Evolutionary conservation across 2,329 filamentous ascomycete species (phyloP), one percentile per base, ranked within the genome.

Genomic region (Coniosporium tulheliwenetii): DNA sequence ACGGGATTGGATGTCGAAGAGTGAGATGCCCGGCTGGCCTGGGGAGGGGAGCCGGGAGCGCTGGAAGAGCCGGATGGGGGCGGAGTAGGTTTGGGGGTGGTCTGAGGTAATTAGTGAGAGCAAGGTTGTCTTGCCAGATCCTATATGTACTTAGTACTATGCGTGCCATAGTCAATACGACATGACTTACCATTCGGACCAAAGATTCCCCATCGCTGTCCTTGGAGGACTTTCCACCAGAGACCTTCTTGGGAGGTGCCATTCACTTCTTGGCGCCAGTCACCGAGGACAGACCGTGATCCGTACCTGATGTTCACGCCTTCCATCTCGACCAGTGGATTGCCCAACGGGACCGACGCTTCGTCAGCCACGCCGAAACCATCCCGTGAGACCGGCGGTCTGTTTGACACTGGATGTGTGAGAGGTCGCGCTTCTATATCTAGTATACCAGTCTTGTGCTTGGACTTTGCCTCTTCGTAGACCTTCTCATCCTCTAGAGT

Each of bases 31-130:
- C 0, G 73, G 71, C 41, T 74, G 58, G 0, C 81, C 82, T 0
- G 74, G 72, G 41, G 81, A 75, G 0, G 89, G 86, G 0, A 95
- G 68, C 14, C 91, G 76, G 41, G 80, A 81, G 15, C 77, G 77
- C 1, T 86, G 85, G 55, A 98, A 96, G 10, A 95, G 69, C 49
- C 75, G 80, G 45, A 98, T 80, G 0, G 89, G 87, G 16, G 87
- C 74, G 0, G 84, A 85, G 58, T 96, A 98, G 0, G 87, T 79
- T 59, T 96, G 89, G 0, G 91, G 91, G 52, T 98, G 91, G 53
- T 98, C 91, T 1, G 89, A 96, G 44, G 85, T 93, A 44, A 98
- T 82, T 5, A 98, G 70, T 5, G 86, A 91, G 26, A 96, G 73
- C 33, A 98, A 71, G 0, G 91, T 98, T 0, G 91, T 98, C 65